phyloP scores from a whole-genome alignment of 345 rosid genomes.

The Moricandia arvensis region DNA sequence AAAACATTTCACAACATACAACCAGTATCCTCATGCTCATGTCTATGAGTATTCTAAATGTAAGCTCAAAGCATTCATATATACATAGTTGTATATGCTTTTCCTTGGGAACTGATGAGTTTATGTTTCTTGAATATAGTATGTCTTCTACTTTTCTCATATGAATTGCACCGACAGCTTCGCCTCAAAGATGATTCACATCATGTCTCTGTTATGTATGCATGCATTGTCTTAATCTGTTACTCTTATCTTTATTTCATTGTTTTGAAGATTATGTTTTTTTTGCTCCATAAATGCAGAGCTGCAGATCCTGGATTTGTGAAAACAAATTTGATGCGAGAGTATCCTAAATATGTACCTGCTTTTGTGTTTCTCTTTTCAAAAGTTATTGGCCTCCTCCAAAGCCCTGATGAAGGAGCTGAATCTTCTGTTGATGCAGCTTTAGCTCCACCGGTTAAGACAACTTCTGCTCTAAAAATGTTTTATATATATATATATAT shows the following conservation, averaged over 20 bases:
- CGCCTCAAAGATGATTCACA: slow-evolving; percentile 42
- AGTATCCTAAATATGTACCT: slow-evolving; percentile 57
- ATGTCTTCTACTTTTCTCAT: slow-evolving; percentile 70
- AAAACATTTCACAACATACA: slow-evolving; percentile 41
- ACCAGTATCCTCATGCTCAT: slow-evolving; percentile 53
- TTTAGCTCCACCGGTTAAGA: slow-evolving; percentile 56
- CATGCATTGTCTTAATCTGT: slow-evolving; percentile 10
- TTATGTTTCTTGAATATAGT: slow-evolving; percentile 45
- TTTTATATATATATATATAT: not conserved
- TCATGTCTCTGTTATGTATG: slow-evolving; percentile 70
- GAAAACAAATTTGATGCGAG: slow-evolving; percentile 78
- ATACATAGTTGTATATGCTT: not conserved
- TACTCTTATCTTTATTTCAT: not conserved
- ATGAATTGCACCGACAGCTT: slow-evolving; percentile 67
- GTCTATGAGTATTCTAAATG: slow-evolving; percentile 76
- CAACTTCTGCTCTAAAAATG: not conserved
- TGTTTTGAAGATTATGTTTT: not conserved
- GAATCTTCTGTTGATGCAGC: slow-evolving; percentile 72
- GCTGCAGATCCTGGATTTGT: slow-evolving; percentile 81
- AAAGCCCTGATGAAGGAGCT: slow-evolving; percentile 56
- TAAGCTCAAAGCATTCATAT: slow-evolving; percentile 36
- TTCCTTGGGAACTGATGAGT: not conserved
- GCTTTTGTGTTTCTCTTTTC: slow-evolving; percentile 36
- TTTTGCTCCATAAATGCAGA: slow-evolving; percentile 38
- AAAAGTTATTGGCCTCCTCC: slow-evolving; percentile 56